Percentiles rank a stretch among this genome's conserved stretches.
Evolutionary conservation across 1,284 basidiomycete species (phyloP).

Genomic region (Wallemia mellicola): DNA sequence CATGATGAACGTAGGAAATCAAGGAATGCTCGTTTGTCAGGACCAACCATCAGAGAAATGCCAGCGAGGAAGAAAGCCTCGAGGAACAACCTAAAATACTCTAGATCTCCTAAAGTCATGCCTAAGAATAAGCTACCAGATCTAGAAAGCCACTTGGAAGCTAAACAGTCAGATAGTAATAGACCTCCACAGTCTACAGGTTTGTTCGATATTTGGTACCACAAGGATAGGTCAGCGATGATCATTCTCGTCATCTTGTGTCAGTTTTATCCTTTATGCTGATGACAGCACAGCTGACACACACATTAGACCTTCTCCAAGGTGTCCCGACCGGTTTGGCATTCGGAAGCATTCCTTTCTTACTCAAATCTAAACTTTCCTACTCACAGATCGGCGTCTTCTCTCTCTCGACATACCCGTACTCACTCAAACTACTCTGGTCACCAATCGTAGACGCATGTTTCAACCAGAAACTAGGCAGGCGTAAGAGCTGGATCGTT

Average conservation of each 20-base stretch:
- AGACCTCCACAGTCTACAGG: background rate
- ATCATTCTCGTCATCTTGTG: background rate
- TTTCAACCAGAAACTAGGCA: constrained; percentile 49
- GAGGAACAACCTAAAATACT: background rate
- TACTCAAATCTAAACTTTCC: constrained; percentile 73
- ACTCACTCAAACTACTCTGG: constrained; percentile 91
- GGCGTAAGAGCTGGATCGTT: constrained; percentile 94
- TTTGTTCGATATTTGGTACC: background rate
- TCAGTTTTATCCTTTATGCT: background rate
- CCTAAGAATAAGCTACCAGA: background rate
- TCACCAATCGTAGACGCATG: constrained; percentile 87
- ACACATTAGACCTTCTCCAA: constrained; percentile 47
- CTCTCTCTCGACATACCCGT: constrained; percentile 79
- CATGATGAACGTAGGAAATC: background rate
- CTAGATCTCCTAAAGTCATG: background rate
- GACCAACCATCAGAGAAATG: background rate
- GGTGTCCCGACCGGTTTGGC: constrained; percentile 59
- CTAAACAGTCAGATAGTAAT: background rate
- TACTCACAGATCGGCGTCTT: constrained; percentile 92
- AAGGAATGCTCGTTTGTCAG: background rate
- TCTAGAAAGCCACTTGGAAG: background rate
- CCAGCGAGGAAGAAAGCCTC: background rate
- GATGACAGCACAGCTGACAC: constrained; percentile 1
- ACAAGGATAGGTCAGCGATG: background rate
- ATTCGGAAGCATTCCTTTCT: constrained; percentile 74